Base-by-base conservation (phyloP, 192 early-diverging fungal species). In the Diversispora eburnea region DNA sequence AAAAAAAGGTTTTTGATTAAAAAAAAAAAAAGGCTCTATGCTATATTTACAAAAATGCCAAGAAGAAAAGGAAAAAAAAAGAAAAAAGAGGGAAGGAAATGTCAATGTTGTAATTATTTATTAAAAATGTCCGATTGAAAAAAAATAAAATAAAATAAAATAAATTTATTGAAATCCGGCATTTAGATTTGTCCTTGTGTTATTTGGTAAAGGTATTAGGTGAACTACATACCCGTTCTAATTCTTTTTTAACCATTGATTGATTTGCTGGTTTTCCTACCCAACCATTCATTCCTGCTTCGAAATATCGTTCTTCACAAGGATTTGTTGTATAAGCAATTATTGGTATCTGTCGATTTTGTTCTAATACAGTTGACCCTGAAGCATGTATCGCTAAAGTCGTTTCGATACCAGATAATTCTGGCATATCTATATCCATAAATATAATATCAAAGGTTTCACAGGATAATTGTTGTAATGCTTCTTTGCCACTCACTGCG, bases 341-440 rank as follows among this genome's bases (percentile, higher is more conserved):
- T 56, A 91, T 89, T 42, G 89, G 87, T 33, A 87, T 78, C 1
- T 63, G 71, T 46, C 79, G 78, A 79, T 91, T 91, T 64, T 72
- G 73, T 12, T 76, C 74, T 25, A 89, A 74, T 39, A 88, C 77
- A 7, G 25, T 33, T 13, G 48, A 54, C 64, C 70, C 62, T 72
- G 52, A 70, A 57, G 71, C 77, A 51, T 87, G 88, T 51, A 91
- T 88, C 19, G 76, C 78, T 22, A 76, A 70, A 8, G 88, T 83
- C 19, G 89, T 89, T 73, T 88, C 84, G 41, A 88, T 80, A 57
- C 89, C 89, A 39, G 81, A 84, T 42, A 91, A 70, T 19, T 78
- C 81, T 8, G 89, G 88, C 88, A 89, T 89, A 71, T 90, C 88
- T 77, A 90, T 90, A 67, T 90, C 89, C 77, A 90, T 84, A 19